Evolutionary conservation across 2,329 filamentous ascomycete genomes (phyloP).

Genomic region (Pseudocercospora macadamiae): DNA sequence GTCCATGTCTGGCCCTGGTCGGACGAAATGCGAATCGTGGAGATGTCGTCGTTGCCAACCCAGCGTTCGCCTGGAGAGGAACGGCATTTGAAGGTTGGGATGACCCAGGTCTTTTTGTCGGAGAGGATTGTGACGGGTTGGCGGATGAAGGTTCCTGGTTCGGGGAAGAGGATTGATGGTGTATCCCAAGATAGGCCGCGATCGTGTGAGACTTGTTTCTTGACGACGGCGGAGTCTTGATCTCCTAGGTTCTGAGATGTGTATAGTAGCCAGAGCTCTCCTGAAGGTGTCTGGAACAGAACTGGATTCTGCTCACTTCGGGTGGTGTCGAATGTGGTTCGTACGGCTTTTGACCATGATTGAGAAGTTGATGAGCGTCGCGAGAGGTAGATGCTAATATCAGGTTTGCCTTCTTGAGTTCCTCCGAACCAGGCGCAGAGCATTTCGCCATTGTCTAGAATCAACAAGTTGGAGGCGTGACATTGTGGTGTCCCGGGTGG

Average conservation of each 20-base stretch:
- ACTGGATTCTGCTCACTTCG: conserved; percentile 25
- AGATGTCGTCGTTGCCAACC: conserved; percentile 27
- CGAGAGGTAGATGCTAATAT: conserved; percentile 26
- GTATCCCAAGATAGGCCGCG: conserved; percentile 13
- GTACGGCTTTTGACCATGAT: conserved; percentile 18
- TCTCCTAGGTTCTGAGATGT: conserved; percentile 24
- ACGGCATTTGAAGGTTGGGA: conserved; percentile 25
- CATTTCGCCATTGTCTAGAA: conserved; percentile 23
- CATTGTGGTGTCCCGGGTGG: conserved; percentile 23
- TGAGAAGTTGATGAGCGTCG: conserved; percentile 1
- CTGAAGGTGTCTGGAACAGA: conserved; percentile 20
- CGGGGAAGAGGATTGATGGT: conserved; percentile 15
- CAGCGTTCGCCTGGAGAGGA: conserved; percentile 19
- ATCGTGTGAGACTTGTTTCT: conserved; percentile 18
- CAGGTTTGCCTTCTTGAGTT: conserved; percentile 23
- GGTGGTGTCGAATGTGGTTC: conserved; percentile 21
- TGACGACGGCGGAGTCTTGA: conserved; percentile 24
- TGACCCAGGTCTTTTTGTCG: conserved; percentile 15
- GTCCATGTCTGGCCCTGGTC: conserved; percentile 23
- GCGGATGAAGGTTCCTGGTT: conserved; percentile 23
- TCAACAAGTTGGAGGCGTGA: conserved; percentile 23
- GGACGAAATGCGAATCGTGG: conserved; percentile 15
- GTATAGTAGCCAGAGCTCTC: conserved; percentile 22
- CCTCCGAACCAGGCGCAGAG: conserved; percentile 27
- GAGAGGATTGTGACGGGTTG: conserved; percentile 22